Evolutionary conservation across 1,139 yeast genomes (phyloP), one percentile per base, ranked within the genome.

Genomic region (Lodderomyces parapsilosis): DNA sequence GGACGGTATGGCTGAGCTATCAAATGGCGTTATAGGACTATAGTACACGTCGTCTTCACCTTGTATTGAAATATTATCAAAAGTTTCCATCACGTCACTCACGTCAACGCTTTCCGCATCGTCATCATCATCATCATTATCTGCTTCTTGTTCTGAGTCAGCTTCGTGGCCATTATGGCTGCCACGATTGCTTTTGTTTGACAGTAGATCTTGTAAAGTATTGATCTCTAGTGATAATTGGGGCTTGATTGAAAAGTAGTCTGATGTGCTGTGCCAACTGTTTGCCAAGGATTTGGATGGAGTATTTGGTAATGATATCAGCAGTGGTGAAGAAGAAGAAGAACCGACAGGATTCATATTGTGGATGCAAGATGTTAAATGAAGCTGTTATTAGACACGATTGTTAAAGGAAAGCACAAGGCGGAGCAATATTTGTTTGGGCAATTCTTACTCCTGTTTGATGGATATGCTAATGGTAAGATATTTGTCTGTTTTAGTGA

Each of bases 221-320:
- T n/a, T 20, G 24, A 42, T 41, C 11, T 43, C 46, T 11, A 50
- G 22, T 8, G 51, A 49, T 36, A 49, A 38, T 32, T 42, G 45
- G 13, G 53, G 53, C 36, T 47, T 50, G 15, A 47, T 31, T 19
- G 50, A 43, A 22, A 47, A 49, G 40, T 50, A 50, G 36, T 47
- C 49, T 14, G 33, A 36, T 24, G 45, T 19, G 20, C 31, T 22
- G 6, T 30, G 33, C 33, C 33, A 30, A 17, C 33, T 30, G 5
- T 30, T 15, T 2, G 33, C 9, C n/a, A 30, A 19, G 14, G 40
- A 25, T 18, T 32, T 38, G 3, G 34, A 22, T n/a, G 38, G 14
- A 11, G 27, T 34, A 15, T 8, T 15, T 11, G 44, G 36, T 40
- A 41, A 23, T n/a, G 46, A 43, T 25, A 28, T 36, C 19, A 38